phyloP scores from a whole-genome alignment of 2,329 filamentous ascomycete genomes.

The Xylaria sp. region DNA sequence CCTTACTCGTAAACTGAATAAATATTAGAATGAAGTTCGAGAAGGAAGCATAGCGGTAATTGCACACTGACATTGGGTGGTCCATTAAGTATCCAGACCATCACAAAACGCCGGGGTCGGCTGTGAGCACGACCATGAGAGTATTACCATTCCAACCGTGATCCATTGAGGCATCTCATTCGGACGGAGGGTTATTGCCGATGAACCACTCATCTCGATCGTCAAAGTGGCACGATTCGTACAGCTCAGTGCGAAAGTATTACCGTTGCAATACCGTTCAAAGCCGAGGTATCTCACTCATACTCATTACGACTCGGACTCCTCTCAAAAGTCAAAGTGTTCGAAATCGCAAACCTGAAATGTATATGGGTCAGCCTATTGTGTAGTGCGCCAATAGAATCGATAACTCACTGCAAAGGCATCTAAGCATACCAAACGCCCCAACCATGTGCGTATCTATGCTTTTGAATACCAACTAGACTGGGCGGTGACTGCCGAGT shows the following conservation, averaged over 20 bases:
- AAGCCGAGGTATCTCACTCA: constrained; percentile 40
- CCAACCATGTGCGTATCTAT: constrained; percentile 39
- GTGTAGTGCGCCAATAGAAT: not conserved
- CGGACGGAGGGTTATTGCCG: constrained; percentile 25
- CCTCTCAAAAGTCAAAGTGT: constrained; percentile 42
- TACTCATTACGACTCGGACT: constrained; percentile 41
- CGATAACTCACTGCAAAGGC: constrained; percentile 39
- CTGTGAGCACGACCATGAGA: constrained; percentile 40
- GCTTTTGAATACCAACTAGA: constrained; percentile 39
- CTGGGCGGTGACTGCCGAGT: constrained; percentile 36
- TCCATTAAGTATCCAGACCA: constrained; percentile 28
- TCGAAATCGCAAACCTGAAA: constrained; percentile 44
- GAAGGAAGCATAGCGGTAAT: not conserved
- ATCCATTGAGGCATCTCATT: constrained; percentile 31
- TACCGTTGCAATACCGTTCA: constrained; percentile 30
- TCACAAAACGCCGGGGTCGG: constrained; percentile 33
- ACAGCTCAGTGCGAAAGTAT: constrained; percentile 21
- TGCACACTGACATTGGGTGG: constrained; percentile 31
- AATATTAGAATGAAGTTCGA: constrained; percentile 23
- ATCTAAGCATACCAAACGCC: constrained; percentile 41
- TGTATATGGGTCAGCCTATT: constrained; percentile 5
- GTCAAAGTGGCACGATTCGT: constrained; percentile 17
- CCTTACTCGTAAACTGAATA: constrained; percentile 34
- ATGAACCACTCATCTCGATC: constrained; percentile 20
- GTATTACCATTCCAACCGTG: constrained; percentile 35